Evolutionary conservation across 2,329 filamentous ascomycete genomes (phyloP).

Genomic region (Massarina eburnea): DNA sequence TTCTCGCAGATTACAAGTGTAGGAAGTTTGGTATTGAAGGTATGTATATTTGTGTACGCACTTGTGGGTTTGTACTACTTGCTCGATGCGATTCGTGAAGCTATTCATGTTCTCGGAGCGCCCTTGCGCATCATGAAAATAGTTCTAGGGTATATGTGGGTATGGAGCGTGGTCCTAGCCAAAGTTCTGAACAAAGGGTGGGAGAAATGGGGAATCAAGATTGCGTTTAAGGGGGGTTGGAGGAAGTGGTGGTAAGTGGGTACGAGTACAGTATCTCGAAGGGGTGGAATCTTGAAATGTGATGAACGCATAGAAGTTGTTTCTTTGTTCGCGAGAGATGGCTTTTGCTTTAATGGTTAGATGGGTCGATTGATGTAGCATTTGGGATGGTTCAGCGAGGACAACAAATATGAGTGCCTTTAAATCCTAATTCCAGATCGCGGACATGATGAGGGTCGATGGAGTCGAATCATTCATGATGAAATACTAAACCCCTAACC

Average conservation of each 20-base stretch:
- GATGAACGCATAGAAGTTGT: too few relatives aligned
- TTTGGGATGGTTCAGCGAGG: too few relatives aligned
- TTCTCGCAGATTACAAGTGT: slow-evolving; percentile 23
- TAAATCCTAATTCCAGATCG: too few relatives aligned
- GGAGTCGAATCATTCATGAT: too few relatives aligned
- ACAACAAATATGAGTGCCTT: too few relatives aligned
- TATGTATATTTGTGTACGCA: slow-evolving; percentile 23
- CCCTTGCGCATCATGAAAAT: slow-evolving; percentile 21
- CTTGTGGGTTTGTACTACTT: slow-evolving; percentile 32
- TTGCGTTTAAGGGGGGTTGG: slow-evolving; percentile 13
- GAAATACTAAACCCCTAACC: too few relatives aligned
- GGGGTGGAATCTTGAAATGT: too few relatives aligned
- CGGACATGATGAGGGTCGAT: too few relatives aligned
- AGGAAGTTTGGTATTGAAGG: slow-evolving; percentile 16
- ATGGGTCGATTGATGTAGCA: too few relatives aligned
- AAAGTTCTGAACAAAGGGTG: slow-evolving; percentile 2
- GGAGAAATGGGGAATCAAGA: slow-evolving; percentile 10
- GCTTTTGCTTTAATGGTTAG: too few relatives aligned
- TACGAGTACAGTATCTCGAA: not conserved
- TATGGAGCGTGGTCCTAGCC: not conserved
- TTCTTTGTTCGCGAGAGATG: too few relatives aligned
- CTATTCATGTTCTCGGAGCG: slow-evolving; percentile 22
- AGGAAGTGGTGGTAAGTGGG: slow-evolving; percentile 10
- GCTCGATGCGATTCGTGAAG: slow-evolving; percentile 28
- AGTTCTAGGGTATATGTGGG: slow-evolving; percentile 1